Conservation (phyloP, 768 basidiomycete genomes). For the Kwoniella shandongensis region DNA sequence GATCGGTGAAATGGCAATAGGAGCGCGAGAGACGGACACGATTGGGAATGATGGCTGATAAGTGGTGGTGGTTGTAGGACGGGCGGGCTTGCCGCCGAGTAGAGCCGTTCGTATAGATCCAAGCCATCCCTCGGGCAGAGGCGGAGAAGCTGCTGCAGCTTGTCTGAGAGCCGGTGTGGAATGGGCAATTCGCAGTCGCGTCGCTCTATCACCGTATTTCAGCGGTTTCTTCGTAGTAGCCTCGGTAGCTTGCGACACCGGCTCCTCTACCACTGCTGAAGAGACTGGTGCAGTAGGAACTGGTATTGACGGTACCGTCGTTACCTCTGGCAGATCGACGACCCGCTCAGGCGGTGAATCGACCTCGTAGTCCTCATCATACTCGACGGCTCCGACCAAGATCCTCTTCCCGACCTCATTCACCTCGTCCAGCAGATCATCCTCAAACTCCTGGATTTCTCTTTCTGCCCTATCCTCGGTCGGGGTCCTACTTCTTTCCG, state of each 20-base stretch:
- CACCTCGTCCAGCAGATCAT: conserved; percentile 8
- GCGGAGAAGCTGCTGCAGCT: neutral
- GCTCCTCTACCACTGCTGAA: neutral
- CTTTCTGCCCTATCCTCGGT: conserved; percentile 16
- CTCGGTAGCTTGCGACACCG: neutral
- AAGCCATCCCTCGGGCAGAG: conserved; percentile 27
- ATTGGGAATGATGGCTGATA: neutral
- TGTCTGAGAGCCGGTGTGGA: conserved; percentile 35
- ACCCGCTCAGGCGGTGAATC: conserved; percentile 31
- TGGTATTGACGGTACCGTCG: conserved; percentile 10
- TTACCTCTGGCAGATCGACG: neutral
- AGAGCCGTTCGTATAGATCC: conserved; percentile 25
- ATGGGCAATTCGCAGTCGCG: conserved; percentile 30
- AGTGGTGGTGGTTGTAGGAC: neutral
- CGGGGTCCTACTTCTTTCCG: conserved; percentile 5
- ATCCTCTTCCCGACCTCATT: conserved; percentile 18
- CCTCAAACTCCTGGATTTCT: conserved; percentile 12
- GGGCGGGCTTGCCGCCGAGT: conserved; percentile 9
- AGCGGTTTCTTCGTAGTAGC: conserved; percentile 9
- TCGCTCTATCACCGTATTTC: conserved; percentile 42
- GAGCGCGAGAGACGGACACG: neutral
- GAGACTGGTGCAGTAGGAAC: neutral
- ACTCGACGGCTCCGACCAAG: conserved; percentile 11
- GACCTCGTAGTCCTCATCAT: conserved; percentile 14
- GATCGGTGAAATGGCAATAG: conserved; percentile 16